Evolutionary conservation across 306 rosid species (phyloP), one percentile per base, ranked within the genome.

Genomic region (Casuarina equisetifolia): DNA sequence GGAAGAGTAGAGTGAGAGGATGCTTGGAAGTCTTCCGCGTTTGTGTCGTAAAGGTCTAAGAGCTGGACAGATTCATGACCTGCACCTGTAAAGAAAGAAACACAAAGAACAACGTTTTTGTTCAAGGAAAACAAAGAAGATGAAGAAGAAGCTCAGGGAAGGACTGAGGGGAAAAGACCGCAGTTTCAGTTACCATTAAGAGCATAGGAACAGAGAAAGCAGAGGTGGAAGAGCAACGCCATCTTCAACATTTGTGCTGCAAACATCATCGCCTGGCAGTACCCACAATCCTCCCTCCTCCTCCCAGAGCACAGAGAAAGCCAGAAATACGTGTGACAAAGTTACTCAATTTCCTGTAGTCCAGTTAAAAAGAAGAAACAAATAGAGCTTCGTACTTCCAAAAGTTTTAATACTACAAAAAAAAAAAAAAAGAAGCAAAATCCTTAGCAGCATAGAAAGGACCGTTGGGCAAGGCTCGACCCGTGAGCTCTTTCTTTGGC

Each of bases 31-130:
- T 81, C 48, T 42, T 85, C 88, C 39, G 84, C 38, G 39, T 51
- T 55, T 67, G 87, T 81, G 25, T 84, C 88, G 53, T 80, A 80
- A 53, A 89, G 88, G 73, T 84, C 82, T n/a, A 86, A 57, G 63
- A 87, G 59, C 75, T 86, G 79, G 75, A 85, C 13, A 45, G 85
- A 74, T 80, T 95, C 86, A 85, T 86, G 85, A 82, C 82, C 76
- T 74, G 90, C 80, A 57, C 76, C 97, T 89, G 83, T 74, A 85
- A 52, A 84, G 50, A 63, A 75, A 25, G 52, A 79, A 75, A 80
- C 9, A 5, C 42, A 64, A 0, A 61, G 12, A 43, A 59, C 50
- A 70, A 19, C 7, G 46, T 1, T 17, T 45, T 43, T 1, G 10
- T 39, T 44, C 17, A 46, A 46, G 6, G 38, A 45, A 66, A 4